Base-by-base conservation (phyloP, 2,329 filamentous ascomycete genomes). In the Phaeosphaeria sp. region DNA sequence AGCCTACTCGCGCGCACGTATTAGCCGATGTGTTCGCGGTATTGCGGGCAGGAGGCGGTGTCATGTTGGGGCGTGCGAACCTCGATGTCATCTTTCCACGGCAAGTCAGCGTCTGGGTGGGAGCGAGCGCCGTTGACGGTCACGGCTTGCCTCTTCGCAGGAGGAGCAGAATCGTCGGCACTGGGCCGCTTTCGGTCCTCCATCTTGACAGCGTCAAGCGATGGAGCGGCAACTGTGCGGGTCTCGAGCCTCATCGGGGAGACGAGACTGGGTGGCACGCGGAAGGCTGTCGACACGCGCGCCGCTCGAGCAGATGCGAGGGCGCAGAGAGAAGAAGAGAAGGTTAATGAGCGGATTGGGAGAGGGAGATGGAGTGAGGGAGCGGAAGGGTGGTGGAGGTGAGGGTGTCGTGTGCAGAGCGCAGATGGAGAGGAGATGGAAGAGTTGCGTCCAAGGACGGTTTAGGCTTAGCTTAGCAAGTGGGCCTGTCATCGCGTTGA, bases 121-220 rank as follows among this genome's bases (percentile, higher is more conserved):
- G 85, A 81, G 69, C 85, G 87, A 64, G 83, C 81, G 73, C 93
- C 93, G 83, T 97, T 97, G 66, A 94, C 86, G 51, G 70, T 66
- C 59, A 76, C 68, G 55, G 92, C 91, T 78, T 96, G 91, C 80
- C 93, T 90, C 85, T 98, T 99, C 75, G 89, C 91, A 21, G 94
- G 93, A 66, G 94, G 94, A 66, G 91, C 91, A 74, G 91, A 83
- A 69, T 97, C 92, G 78, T 95, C 91, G 80, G 90, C 86, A 76
- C 93, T 91, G 76, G 93, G 91, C 87, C 95, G 89, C 87, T 99
- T 99, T 87, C 95, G 92, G 84, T 98, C 95, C 86, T 99, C 95
- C 94, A 98, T 99, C 87, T 95, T 97, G 84, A 88, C 84, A 82
- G 91, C 85, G 86, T 89, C 89, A 79, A 85, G 80, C 83, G 92